phyloP scores from a whole-genome alignment of 805 yeast genomes.

The Allodekkera sacchari region DNA sequence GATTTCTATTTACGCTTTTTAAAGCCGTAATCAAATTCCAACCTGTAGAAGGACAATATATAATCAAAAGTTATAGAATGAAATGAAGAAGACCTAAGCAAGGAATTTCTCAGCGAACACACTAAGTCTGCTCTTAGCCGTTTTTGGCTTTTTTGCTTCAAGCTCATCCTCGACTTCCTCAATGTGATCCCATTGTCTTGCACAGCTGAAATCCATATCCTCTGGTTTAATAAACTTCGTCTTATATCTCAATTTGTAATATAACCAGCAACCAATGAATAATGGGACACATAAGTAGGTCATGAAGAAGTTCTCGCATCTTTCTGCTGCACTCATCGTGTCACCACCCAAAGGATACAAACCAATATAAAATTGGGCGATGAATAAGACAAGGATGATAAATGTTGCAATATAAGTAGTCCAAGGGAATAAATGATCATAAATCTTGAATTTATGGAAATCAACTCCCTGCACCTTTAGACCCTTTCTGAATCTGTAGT shows the following conservation, averaged over 20 bases:
- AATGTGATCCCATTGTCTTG: slow-evolving; percentile 20
- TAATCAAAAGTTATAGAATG: slow-evolving; percentile 4
- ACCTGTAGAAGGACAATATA: too few species aligned
- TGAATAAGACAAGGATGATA: slow-evolving; percentile 38
- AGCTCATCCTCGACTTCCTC: slow-evolving; percentile 9
- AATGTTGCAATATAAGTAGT: slow-evolving; percentile 25
- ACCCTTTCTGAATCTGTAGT: slow-evolving; percentile 51
- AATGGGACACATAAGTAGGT: slow-evolving; percentile 55
- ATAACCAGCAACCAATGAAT: slow-evolving; percentile 41
- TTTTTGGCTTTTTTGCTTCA: slow-evolving; percentile 9
- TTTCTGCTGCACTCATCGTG: slow-evolving; percentile 30
- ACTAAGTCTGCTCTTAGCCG: slow-evolving; percentile 6
- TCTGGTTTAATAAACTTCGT: slow-evolving; percentile 21
- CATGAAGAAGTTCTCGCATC: slow-evolving; percentile 42
- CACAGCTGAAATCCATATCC: slow-evolving; percentile 28
- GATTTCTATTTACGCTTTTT: too few species aligned
- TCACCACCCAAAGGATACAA: slow-evolving; percentile 45
- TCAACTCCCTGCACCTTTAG: slow-evolving; percentile 43
- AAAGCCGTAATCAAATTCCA: too few species aligned
- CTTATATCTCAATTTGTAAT: slow-evolving; percentile 47
- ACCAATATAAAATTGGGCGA: slow-evolving; percentile 63
- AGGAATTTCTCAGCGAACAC: slow-evolving; percentile 11
- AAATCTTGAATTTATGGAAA: slow-evolving; percentile 27
- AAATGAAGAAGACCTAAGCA: too few species aligned
- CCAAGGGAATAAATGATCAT: slow-evolving; percentile 54